Conservation (phyloP, 1,284 basidiomycete species). For the Ganoderma leucocontextum region DNA sequence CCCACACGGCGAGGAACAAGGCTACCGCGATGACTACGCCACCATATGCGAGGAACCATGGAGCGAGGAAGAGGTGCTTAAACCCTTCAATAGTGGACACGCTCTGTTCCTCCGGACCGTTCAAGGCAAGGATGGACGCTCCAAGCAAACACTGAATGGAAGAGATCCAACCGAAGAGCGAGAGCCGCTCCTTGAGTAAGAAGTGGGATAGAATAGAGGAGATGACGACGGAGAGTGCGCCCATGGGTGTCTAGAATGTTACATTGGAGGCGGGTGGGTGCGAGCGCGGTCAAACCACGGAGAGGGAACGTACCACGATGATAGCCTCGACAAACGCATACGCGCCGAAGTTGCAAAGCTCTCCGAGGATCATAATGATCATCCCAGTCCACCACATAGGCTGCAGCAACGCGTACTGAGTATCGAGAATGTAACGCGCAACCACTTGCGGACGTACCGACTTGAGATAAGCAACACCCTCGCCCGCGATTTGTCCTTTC, state of each 20-base stretch:
- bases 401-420: conserved; percentile 24
- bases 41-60: conserved; percentile 71
- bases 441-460: conserved; percentile 41
- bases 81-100: conserved; percentile 67
- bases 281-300: conserved; percentile 9
- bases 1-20: conserved; percentile 51
- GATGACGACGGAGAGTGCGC: conserved; percentile 74
- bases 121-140: conserved; percentile 57
- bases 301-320: conserved; percentile 47
- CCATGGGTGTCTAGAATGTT: conserved; percentile 60
- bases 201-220: conserved; percentile 78
- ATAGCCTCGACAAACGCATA: conserved; percentile 60
- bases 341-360: conserved; percentile 46
- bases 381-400: conserved; percentile 64
- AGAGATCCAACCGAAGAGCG: conserved; percentile 66
- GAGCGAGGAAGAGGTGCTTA: conserved; percentile 65
- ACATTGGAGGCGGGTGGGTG: neutral
- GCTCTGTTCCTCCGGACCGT: conserved; percentile 67
- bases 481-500: conserved; percentile 60
- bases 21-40: conserved; percentile 47
- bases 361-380: conserved; percentile 55
- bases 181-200: conserved; percentile 69
- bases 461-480: conserved; percentile 73
- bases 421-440: neutral
- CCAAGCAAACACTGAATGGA: conserved; percentile 63